These are phyloP conservation scores for Talaromyces adpressus DNA, from an alignment of 495 filamentous ascomycete species.

Conservation along the genomic window DNA sequence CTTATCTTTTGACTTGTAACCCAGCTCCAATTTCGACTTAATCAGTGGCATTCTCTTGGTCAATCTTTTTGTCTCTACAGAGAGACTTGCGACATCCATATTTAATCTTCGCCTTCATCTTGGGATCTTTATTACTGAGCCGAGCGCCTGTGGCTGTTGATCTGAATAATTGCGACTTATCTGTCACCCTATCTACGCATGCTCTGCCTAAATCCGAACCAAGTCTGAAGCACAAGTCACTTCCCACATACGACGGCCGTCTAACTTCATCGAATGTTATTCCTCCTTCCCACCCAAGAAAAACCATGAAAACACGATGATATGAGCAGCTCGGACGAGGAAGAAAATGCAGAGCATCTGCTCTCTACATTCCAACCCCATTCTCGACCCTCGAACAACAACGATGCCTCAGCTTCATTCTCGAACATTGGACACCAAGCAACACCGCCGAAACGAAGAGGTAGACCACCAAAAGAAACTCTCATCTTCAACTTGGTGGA, in stretches of 20 bases:
- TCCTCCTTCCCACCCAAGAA: neutral
- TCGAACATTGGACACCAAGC: neutral
- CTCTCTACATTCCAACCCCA: conserved; percentile 4
- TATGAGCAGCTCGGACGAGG: conserved; percentile 1
- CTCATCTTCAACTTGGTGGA: neutral
- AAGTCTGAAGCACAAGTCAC: neutral
- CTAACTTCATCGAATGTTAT: neutral
- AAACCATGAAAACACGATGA: neutral
- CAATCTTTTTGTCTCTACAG: neutral
- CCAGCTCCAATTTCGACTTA: neutral
- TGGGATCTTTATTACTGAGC: neutral
- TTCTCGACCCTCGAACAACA: neutral
- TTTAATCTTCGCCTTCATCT: neutral
- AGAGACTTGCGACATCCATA: neutral
- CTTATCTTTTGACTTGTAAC: neutral
- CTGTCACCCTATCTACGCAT: neutral
- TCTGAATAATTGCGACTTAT: neutral
- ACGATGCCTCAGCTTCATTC: neutral
- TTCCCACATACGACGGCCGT: neutral
- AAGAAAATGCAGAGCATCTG: conserved; percentile 4
- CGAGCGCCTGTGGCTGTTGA: neutral
- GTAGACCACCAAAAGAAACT: neutral
- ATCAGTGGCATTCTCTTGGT: neutral
- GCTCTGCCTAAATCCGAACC: neutral
- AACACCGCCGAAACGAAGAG: neutral